Evolutionary conservation across 176 grass and related monocot species (phyloP), one percentile per base, ranked within the genome.

Genomic region (Oryza australiensis): DNA sequence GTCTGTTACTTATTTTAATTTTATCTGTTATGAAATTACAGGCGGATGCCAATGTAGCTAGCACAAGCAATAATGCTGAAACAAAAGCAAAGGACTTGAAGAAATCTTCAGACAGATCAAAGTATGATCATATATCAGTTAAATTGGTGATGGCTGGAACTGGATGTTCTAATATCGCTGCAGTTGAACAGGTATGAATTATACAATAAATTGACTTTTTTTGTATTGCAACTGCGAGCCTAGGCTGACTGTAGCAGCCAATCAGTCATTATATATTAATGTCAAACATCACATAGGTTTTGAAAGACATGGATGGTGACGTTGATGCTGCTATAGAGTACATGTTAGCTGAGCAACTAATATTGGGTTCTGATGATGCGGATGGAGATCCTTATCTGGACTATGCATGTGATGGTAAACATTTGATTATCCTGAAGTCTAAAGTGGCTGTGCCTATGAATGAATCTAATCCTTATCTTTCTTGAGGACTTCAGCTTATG

Each of bases 321-420:
- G 79, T 93, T 74, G 90, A 94, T 89, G 82, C 86, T 68, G 79
- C 95, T 85, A 93, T 94, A 87, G 90, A 94, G 70, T 93, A 90
- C 74, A 81, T 94, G 74, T 86, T 98, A 78, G 86, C 84, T 3
- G 88, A 89, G 26, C 63, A 62, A 63, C 34, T 86, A 46, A 28
- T 70, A 12, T 23, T 83, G 24, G 66, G 91, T 80, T 67, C 74
- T 18, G 53, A 81, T 90, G 42, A 86, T 60, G 16, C 16, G 3
- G 90, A 89, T 5, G 78, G 34, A 71, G 42, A 75, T 59, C 22
- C 42, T 55, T 86, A 26, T 73, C n/a, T 70, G 71, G 84, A 98
- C 77, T 35, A 62, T 82, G 18, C 32, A 42, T 60, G 6, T 10
- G 67, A 90, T 14, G 80, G 86, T 91, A 75, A 86, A 65, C 42